Evolutionary conservation across 345 rosid genomes (phyloP).

Genomic region (Syzygium jambos): DNA sequence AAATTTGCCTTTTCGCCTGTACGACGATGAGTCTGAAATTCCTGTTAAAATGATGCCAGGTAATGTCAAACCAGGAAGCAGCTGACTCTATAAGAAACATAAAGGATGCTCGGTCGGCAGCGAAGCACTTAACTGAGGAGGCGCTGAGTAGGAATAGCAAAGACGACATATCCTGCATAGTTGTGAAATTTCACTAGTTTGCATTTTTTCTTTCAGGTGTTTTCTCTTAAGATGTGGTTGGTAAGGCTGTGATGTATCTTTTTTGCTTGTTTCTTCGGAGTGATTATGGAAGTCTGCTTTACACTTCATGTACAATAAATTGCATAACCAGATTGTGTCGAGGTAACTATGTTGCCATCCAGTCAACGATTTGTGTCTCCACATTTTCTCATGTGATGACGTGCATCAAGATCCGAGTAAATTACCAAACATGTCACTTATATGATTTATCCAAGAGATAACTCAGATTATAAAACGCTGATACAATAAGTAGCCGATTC

Average conservation of each 20-base stretch:
- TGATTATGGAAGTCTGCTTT: background rate
- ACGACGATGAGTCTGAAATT: background rate
- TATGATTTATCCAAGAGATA: background rate
- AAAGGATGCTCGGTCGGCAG: slow-evolving; percentile 76
- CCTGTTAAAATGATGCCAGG: slow-evolving; percentile 23
- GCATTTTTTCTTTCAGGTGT: background rate
- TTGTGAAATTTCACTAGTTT: slow-evolving; percentile 47
- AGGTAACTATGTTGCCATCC: background rate
- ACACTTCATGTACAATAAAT: background rate
- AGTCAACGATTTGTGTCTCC: background rate
- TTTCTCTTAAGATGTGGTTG: background rate
- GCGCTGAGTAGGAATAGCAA: slow-evolving; percentile 63
- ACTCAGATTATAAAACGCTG: background rate
- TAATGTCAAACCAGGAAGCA: slow-evolving; percentile 86
- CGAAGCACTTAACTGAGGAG: slow-evolving; percentile 78
- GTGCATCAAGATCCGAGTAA: background rate
- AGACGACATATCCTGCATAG: slow-evolving; percentile 87
- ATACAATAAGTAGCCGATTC: background rate
- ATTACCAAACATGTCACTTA: background rate
- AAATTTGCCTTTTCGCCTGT: background rate
- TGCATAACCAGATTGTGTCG: background rate
- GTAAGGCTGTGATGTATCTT: background rate
- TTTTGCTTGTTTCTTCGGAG: background rate
- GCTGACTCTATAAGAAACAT: slow-evolving; percentile 49
- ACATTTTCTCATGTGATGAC: background rate